Base-by-base conservation (phyloP, 169 alveolate species). In the Cyclospora cayetanensis region DNA sequence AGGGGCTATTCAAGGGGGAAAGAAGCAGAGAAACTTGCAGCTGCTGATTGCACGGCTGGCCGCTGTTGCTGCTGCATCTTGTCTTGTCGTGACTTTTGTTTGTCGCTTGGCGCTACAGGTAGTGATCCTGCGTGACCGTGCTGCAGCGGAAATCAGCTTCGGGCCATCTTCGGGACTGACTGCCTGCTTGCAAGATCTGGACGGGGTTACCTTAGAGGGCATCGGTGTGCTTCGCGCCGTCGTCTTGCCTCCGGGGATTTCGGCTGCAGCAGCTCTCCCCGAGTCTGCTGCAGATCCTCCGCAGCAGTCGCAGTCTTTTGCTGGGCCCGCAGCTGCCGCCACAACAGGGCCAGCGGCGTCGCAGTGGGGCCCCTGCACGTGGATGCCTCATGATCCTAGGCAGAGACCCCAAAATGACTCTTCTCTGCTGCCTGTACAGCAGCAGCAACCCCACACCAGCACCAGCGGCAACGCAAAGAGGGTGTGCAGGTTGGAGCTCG, bases 401-500 rank as follows among this genome's bases (percentile, higher is more conserved):
- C 74, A 9, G 74, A 25, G 22, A 12, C n/a, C 35, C 74, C n/a
- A 60, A 60, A 25, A 20, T 12, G 35, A 25, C 35, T 27, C 66
- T 2, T 29, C 2, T 27, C 68, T 1, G 87, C 87, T 39, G 87
- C 87, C 22, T 63, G 68, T 42, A 42, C 87, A 76, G 87, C 66
- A 43, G 66, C 89, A 50, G 42, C 43, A 20, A 50, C 70, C 18
- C 39, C n/a, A 18, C 34, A 7, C 7, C 83, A 29, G 5, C 83
- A 35, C 25, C 83, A 12, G 83, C 41, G 5, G 37, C 83, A 29
- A 12, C 72, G 22, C 63, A 34, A 95, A 93, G 76, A 63, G 91
- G 27, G 83, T 95, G 53, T 92, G 97, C 76, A 77, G 98, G 43
- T 82, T 96, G 41, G 98, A 96, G 82, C 89, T 96, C 68, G 93